These are phyloP conservation scores for Cyberlindnera maritima DNA, from an alignment of 805 yeast genomes.

Conservation along the genomic window DNA sequence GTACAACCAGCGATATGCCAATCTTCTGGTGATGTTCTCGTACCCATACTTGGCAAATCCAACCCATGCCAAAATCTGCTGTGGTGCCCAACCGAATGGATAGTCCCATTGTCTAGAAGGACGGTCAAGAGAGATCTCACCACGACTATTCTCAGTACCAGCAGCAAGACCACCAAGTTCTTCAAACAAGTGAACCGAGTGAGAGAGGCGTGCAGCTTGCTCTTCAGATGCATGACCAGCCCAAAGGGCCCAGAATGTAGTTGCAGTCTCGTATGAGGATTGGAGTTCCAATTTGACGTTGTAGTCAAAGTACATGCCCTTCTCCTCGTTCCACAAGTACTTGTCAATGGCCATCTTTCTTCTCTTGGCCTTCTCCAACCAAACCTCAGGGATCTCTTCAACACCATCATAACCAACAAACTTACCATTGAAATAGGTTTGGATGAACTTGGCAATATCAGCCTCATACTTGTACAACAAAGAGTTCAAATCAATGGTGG, in stretches of 20 bases:
- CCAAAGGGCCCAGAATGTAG: conserved; percentile 93
- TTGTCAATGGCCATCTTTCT: conserved; percentile 58
- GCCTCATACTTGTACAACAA: conserved; percentile 84
- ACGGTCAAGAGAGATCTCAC: conserved; percentile 61
- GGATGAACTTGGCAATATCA: conserved; percentile 71
- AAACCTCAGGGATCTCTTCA: conserved; percentile 47
- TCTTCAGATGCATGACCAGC: conserved; percentile 62
- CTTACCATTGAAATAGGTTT: conserved; percentile 50
- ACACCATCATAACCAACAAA: conserved; percentile 38
- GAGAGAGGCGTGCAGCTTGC: conserved; percentile 66
- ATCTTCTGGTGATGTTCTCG: conserved; percentile 57
- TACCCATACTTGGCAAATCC: conserved; percentile 77
- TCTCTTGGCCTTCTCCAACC: conserved; percentile 56
- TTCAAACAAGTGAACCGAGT: conserved; percentile 69
- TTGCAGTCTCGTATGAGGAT: conserved; percentile 76
- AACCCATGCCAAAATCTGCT: conserved; percentile 91
- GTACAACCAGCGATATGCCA: conserved; percentile 85
- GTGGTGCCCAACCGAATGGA: conserved; percentile 99
- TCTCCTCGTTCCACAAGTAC: conserved; percentile 80
- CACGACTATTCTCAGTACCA: conserved; percentile 74
- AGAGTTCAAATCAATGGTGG: conserved; percentile 86
- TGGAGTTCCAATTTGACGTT: conserved; percentile 56
- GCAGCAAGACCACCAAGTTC: conserved; percentile 86
- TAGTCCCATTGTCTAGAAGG: conserved; percentile 98
- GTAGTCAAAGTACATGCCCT: conserved; percentile 81